phyloP scores from a whole-genome alignment of 2,329 filamentous ascomycete genomes.

The Fusarium nematophilum region DNA sequence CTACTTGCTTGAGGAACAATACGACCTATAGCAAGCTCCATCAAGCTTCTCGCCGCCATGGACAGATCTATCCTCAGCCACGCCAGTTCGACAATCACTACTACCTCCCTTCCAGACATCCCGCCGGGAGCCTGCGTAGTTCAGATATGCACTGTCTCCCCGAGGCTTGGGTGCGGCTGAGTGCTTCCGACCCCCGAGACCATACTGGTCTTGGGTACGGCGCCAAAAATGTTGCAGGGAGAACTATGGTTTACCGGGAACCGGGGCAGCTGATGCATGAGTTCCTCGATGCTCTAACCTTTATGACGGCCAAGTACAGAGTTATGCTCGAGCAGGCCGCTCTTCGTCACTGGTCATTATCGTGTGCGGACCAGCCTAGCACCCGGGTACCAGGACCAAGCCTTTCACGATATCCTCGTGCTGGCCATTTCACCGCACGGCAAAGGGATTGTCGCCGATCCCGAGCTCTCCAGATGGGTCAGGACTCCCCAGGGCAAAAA shows the following conservation, averaged over 20 bases:
- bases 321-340: not conserved
- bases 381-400: not conserved
- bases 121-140: not conserved
- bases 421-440: too few species aligned
- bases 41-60: not conserved
- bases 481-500: not conserved
- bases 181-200: not conserved
- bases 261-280: not conserved
- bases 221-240: not conserved
- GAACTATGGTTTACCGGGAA: not conserved
- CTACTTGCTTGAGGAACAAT: not conserved
- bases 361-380: constrained; percentile 3
- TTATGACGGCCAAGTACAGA: constrained; percentile 1
- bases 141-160: not conserved
- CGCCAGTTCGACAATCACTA: constrained; percentile 6
- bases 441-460: too few species aligned
- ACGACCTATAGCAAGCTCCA: constrained; percentile 1
- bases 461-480: too few species aligned
- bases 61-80: not conserved
- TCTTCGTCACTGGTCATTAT: constrained; percentile 4
- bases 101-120: constrained; percentile 1
- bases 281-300: not conserved
- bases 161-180: not conserved
- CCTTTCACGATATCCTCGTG: not conserved
- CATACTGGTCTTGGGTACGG: not conserved